A percentile compares a stretch with the other conserved stretches of the same genome.
These are phyloP conservation scores for Pythium monospermum DNA, from an alignment of 352 stramenopile species.

Conservation along the genomic window DNA sequence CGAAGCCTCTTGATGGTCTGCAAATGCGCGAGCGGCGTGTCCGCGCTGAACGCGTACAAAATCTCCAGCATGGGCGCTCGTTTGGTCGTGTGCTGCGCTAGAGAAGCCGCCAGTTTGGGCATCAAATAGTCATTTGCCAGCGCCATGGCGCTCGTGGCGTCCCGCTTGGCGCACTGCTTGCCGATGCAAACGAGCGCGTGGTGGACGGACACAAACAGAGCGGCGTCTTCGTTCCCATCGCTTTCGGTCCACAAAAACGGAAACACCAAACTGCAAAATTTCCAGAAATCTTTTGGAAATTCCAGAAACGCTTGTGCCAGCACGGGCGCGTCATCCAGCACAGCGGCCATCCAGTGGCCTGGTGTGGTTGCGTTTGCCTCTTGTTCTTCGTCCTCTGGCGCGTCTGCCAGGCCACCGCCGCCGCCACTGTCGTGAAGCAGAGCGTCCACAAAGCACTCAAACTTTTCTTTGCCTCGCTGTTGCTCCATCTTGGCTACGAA, in stretches of 20 bases:
- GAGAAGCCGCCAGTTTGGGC: too few relatives aligned
- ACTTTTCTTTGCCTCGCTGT: slow-evolving; percentile 50
- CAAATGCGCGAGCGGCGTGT: slow-evolving; percentile 52
- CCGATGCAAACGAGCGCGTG: not conserved
- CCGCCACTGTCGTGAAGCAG: slow-evolving; percentile 30
- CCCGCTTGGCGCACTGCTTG: not conserved
- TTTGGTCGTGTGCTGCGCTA: slow-evolving; percentile 39
- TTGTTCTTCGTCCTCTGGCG: too few relatives aligned
- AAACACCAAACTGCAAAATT: not conserved
- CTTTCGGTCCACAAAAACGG: not conserved
- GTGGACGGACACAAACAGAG: not conserved
- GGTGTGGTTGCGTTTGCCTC: too few relatives aligned
- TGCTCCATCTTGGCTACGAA: slow-evolving; percentile 27
- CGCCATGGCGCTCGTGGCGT: too few relatives aligned
- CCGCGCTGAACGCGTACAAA: slow-evolving; percentile 53
- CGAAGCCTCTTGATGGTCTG: slow-evolving; percentile 75
- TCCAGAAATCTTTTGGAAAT: not conserved
- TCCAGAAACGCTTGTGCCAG: not conserved
- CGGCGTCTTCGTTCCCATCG: too few relatives aligned
- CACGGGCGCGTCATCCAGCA: not conserved
- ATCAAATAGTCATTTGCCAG: too few relatives aligned
- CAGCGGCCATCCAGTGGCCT: not conserved
- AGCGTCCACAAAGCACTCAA: slow-evolving; percentile 66
- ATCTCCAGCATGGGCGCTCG: slow-evolving; percentile 49
- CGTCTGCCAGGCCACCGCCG: not conserved